Evolutionary conservation across 768 basidiomycete species (phyloP).

Genomic region (Gyrodon lividus): DNA sequence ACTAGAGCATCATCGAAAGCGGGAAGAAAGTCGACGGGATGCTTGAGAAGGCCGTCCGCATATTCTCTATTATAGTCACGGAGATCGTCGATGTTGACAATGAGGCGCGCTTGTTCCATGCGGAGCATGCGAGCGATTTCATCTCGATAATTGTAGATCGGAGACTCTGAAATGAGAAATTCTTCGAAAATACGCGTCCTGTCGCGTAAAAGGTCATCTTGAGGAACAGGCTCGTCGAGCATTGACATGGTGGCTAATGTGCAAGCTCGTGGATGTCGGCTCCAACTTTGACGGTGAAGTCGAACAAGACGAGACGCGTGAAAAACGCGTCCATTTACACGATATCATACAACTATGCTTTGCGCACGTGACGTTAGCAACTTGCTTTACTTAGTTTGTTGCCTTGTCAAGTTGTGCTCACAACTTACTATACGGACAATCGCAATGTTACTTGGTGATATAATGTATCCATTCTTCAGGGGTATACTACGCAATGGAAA

Average conservation of each 20-base stretch:
- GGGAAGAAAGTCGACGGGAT: conserved; percentile 82
- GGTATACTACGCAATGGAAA: background rate
- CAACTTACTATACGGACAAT: too few relatives aligned
- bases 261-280: background rate
- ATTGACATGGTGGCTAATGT: conserved; percentile 29
- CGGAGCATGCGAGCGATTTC: conserved; percentile 83
- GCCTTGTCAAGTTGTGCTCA: too few relatives aligned
- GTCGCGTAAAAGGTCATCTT: conserved; percentile 74
- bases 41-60: conserved; percentile 84
- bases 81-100: conserved; percentile 94
- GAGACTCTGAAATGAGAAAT: conserved; percentile 70
- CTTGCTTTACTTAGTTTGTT: background rate
- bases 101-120: conserved; percentile 79
- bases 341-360: conserved; percentile 31
- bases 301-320: conserved; percentile 21
- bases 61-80: conserved; percentile 89
- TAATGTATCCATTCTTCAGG: background rate
- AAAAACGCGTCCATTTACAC: conserved; percentile 18
- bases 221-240: conserved; percentile 55
- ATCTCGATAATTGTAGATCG: conserved; percentile 79
- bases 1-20: conserved; percentile 86
- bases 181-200: conserved; percentile 79
- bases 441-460: background rate
- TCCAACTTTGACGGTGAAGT: background rate
- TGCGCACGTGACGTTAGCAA: conserved; percentile 4